phyloP scores from a whole-genome alignment of 306 rosid species.

The Cicer chorassanicum region DNA sequence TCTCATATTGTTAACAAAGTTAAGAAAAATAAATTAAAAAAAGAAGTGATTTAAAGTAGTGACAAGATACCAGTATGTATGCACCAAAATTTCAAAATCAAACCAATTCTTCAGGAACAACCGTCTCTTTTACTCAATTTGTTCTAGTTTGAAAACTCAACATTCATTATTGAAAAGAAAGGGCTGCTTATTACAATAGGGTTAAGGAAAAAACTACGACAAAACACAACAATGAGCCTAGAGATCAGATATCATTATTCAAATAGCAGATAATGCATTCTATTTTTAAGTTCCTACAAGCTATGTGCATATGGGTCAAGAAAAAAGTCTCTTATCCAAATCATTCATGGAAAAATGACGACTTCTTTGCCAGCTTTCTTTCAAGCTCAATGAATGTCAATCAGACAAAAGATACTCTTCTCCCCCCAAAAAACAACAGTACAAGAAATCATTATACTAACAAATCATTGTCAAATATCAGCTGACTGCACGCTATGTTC shows the following conservation, averaged over 20 bases:
- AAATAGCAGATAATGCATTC: too few species aligned
- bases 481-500: conserved; percentile 3
- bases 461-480: conserved; percentile 31
- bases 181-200: background rate
- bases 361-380: background rate
- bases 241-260: background rate
- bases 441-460: conserved; percentile 23
- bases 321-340: background rate
- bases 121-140: conserved; percentile 13
- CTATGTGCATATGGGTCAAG: background rate
- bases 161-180: conserved; percentile 18
- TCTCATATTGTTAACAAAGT: background rate
- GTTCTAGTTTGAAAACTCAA: conserved; percentile 14
- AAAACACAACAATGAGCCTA: background rate
- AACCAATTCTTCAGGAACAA: conserved; percentile 20
- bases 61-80: conserved; percentile 15
- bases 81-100: conserved; percentile 11
- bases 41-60: conserved; percentile 28
- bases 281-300: background rate
- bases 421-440: background rate
- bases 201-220: conserved; percentile 25
- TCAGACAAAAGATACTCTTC: background rate
- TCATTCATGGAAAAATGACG: background rate
- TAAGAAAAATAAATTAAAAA: conserved; percentile 28
- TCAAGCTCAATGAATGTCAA: conserved; percentile 4